A percentile compares a stretch with the other conserved stretches of the same genome.
phyloP scores from a whole-genome alignment of 116 monocot genomes.

The Zostera marina region DNA sequence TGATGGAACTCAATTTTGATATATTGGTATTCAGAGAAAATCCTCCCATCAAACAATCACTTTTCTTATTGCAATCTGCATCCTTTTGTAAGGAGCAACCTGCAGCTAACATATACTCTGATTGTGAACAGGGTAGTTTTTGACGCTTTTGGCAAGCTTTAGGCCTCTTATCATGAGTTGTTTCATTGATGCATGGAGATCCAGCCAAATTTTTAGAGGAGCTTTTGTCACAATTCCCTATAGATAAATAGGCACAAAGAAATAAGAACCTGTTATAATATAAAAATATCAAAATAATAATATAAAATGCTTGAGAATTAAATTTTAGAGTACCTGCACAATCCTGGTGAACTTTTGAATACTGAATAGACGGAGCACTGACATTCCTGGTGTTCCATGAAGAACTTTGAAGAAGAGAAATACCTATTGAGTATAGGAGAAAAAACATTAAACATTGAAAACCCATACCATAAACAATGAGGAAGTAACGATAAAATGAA shows the following conservation, averaged over 20 bases:
- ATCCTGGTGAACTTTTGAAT: conserved; percentile 17
- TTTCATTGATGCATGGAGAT: conserved; percentile 1
- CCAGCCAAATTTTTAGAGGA: conserved; percentile 12
- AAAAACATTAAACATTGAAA: not conserved
- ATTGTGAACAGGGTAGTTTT: conserved; percentile 17
- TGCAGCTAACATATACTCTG: conserved; percentile 7
- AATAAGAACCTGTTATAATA: not conserved
- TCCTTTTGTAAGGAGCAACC: conserved; percentile 10
- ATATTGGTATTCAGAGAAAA: conserved; percentile 15
- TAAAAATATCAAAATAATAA: not conserved
- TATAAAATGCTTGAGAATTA: not conserved
- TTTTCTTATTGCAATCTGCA: conserved; percentile 7
- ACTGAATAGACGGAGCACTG: conserved; percentile 4
- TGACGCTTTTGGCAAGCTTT: conserved; percentile 24
- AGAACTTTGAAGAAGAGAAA: conserved; percentile 34
- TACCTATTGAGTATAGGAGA: conserved; percentile 16
- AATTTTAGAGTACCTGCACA: conserved; percentile 13
- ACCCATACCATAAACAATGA: too few species aligned
- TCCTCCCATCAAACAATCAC: conserved; percentile 17
- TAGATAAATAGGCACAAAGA: conserved; percentile 3
- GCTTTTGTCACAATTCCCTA: conserved; percentile 11
- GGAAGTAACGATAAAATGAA: not conserved
- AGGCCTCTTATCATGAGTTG: conserved; percentile 1
- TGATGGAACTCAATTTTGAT: conserved; percentile 18
- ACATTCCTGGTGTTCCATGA: conserved; percentile 6